These are phyloP conservation scores for Termitomyces sp. DNA, from an alignment of 1,284 basidiomycete genomes.

Conservation along the genomic window DNA sequence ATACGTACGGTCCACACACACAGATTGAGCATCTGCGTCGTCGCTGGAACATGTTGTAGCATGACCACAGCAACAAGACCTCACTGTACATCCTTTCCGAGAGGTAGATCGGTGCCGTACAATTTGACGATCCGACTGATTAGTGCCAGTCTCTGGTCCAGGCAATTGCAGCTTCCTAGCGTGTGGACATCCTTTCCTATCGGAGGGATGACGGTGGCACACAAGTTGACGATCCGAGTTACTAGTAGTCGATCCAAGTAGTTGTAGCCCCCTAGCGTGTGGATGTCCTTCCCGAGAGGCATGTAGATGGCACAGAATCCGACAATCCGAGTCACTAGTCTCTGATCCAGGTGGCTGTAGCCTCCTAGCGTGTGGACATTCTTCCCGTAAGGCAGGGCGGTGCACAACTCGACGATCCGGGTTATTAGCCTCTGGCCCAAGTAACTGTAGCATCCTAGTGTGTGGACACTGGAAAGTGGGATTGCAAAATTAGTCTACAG, in stretches of 20 bases:
- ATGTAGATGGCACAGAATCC: too few species aligned
- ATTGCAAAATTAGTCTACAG: background rate
- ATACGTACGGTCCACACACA: background rate
- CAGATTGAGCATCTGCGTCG: background rate
- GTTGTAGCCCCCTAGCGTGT: too few species aligned
- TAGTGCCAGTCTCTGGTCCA: background rate
- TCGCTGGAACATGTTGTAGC: background rate
- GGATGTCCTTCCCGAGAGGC: too few species aligned
- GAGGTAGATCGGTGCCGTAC: background rate
- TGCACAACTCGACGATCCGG: background rate
- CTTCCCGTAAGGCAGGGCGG: background rate
- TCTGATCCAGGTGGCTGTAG: too few species aligned
- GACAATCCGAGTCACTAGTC: too few species aligned
- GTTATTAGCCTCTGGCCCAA: background rate
- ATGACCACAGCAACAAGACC: background rate
- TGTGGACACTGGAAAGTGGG: background rate
- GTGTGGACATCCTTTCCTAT: too few species aligned
- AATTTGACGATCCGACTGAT: background rate
- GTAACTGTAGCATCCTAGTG: background rate
- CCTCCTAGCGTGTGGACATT: background rate
- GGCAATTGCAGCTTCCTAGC: too few species aligned
- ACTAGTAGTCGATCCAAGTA: too few species aligned
- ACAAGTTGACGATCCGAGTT: too few species aligned
- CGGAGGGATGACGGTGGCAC: too few species aligned
- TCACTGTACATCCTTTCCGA: background rate